phyloP scores from a whole-genome alignment of 306 rosid genomes.

The Comarum palustre region DNA sequence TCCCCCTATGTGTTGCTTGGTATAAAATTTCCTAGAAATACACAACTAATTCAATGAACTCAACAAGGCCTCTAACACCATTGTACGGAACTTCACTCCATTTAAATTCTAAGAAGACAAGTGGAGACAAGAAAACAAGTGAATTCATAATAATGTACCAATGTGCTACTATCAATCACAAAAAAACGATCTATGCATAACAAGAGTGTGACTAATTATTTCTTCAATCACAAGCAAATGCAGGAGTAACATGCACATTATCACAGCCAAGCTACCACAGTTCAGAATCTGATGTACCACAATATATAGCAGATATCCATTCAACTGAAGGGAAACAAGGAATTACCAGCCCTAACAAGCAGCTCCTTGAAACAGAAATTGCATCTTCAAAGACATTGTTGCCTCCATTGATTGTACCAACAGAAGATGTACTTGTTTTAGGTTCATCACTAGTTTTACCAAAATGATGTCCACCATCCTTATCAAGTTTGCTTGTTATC shows the following conservation, averaged over 20 bases:
- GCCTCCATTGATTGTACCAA: conserved; percentile 34
- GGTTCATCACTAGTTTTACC: conserved; percentile 37
- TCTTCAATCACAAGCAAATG: not conserved
- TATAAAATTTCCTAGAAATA: not conserved
- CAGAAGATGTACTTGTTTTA: conserved; percentile 32
- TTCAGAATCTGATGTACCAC: not conserved
- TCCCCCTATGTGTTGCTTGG: not conserved
- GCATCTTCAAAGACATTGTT: conserved; percentile 26
- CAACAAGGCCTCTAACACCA: not conserved
- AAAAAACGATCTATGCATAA: not conserved
- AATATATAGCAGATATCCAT: not conserved
- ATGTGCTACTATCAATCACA: not conserved
- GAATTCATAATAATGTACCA: not conserved
- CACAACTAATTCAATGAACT: not conserved
- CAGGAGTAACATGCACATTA: not conserved
- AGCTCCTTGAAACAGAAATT: conserved; percentile 42
- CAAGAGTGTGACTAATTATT: not conserved
- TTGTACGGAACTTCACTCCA: not conserved
- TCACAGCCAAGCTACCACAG: not conserved
- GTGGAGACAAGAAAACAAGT: not conserved
- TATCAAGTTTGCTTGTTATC: conserved; percentile 44
- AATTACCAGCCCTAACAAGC: conserved; percentile 75
- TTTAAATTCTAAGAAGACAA: not conserved
- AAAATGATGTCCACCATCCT: conserved; percentile 31
- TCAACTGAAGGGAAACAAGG: conserved; percentile 16